These are phyloP conservation scores for Marsdenia floribunda DNA, from an alignment of 257 asterid species.

Conservation along the genomic window DNA sequence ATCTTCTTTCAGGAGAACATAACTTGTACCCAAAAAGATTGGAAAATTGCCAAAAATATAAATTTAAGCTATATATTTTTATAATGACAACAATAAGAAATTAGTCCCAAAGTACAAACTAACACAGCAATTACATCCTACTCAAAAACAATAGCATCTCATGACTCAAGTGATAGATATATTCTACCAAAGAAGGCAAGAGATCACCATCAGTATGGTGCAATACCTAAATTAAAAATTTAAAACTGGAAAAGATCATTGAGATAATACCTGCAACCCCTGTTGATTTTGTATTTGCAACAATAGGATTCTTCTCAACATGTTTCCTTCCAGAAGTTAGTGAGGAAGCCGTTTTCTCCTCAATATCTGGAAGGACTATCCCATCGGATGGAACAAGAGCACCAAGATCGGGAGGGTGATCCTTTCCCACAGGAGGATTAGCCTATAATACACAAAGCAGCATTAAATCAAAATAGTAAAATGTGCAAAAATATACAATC, in stretches of 20 bases:
- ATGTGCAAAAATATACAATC: constrained; percentile 6
- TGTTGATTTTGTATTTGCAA: constrained; percentile 26
- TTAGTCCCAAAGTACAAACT: neutral
- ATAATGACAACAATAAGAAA: neutral
- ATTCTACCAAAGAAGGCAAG: neutral
- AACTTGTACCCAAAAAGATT: neutral
- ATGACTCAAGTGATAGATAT: neutral
- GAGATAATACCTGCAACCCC: constrained; percentile 37
- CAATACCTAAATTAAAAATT: neutral
- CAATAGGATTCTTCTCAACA: constrained; percentile 17
- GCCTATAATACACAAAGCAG: constrained; percentile 36
- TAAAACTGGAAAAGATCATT: neutral
- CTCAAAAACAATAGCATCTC: neutral
- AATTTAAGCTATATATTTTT: neutral
- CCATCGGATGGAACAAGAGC: constrained; percentile 75
- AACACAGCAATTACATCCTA: neutral
- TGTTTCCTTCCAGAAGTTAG: constrained; percentile 31
- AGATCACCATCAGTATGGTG: neutral
- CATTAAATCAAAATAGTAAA: constrained; percentile 8
- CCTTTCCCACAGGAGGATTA: constrained; percentile 85
- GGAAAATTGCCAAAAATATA: neutral
- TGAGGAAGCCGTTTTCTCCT: constrained; percentile 31
- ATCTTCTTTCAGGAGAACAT: neutral
- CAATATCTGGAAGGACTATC: constrained; percentile 31
- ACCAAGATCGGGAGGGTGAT: constrained; percentile 95